Evolutionary conservation across 1,139 yeast genomes (phyloP), one percentile per base, ranked within the genome.

Genomic region (Fermentozyma sake): DNA sequence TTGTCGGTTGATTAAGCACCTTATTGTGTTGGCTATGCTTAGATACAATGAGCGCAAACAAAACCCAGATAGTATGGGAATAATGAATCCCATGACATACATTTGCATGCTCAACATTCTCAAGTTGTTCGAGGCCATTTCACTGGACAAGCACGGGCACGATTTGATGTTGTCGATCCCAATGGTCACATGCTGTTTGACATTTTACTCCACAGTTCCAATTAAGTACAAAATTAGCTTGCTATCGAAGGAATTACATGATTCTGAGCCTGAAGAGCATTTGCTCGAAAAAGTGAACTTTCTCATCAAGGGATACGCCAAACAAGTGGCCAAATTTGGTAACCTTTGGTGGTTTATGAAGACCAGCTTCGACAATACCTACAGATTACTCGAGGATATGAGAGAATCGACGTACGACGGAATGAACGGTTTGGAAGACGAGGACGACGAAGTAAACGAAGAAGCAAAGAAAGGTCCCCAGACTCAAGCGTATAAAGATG

Each of bases 11-110:
- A 19, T 42, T 11, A 32, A 30, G 6, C 31, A 25, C 22, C 31
- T 38, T 25, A 31, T 40, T 5, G 32, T 37, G 5, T 24, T 41
- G 6, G 33, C 37, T 7, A 31, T 39, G 9, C 35, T 37, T 16
- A 34, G 34, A 16, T 27, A 28, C 16, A 34, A 33, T 20, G 23
- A 26, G 18, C 31, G 28, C 28, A 32, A 34, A n/a, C n/a, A n/a
- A n/a, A n/a, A n/a, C n/a, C n/a, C n/a, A n/a, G n/a, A n/a, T n/a
- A n/a, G n/a, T n/a, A n/a, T n/a, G n/a, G n/a, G n/a, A n/a, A n/a
- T n/a, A n/a, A n/a, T n/a, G n/a, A n/a, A n/a, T n/a, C n/a, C n/a
- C n/a, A n/a, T n/a, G n/a, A n/a, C n/a, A n/a, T n/a, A n/a, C n/a
- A n/a, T n/a, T n/a, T n/a, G n/a, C n/a, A n/a, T n/a, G n/a, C n/a